Evolutionary conservation across 306 rosid species (phyloP), one percentile per base, ranked within the genome.

Genomic region (Albizia julibrissin): DNA sequence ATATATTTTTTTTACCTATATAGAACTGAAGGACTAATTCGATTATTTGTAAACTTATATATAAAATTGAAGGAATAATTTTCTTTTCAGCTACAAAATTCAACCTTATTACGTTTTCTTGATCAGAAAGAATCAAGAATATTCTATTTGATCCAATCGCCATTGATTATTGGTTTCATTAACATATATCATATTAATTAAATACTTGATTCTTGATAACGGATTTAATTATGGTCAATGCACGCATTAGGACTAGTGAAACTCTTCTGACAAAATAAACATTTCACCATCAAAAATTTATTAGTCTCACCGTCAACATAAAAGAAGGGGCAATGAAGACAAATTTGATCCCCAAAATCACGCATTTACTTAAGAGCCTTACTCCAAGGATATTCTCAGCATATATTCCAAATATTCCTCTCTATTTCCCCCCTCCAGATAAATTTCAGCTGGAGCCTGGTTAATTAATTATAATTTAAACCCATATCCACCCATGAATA

Each of bases 321-420:
- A 56, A 58, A 62, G 4, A 61, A 12, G 16, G 6, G 10, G 37
- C 8, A 24, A 44, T 2, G 8, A 44, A 14, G 40, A 15, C 5
- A 61, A 14, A 24, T 7, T 40, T 75, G 79, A 58, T 75, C 46
- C 79, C 79, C 69, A 15, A 58, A 58, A 75, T 58, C 69, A 58
- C 26, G 79, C 69, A 58, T 39, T 59, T 75, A 39, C 69, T 40
- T 56, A 3, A 3, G 50, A 54, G 21, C 61, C 1, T 24, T 54
- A 75, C 69, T 34, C 37, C 2, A 58, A 39, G 79, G 16, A 75
- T 75, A 75, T 75, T 75, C 69, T 59, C 19, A 21, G 22, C 13
- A 40, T 75, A 18, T 33, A 26, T 47, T 54, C n/a, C n/a, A 75
- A 50, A 75, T 75, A 56, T 75, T 75, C 79, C 68, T 37, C 15